Evolutionary conservation across 352 stramenopile species (phyloP).

Genomic region (Pilasporangium apinafurcum): DNA sequence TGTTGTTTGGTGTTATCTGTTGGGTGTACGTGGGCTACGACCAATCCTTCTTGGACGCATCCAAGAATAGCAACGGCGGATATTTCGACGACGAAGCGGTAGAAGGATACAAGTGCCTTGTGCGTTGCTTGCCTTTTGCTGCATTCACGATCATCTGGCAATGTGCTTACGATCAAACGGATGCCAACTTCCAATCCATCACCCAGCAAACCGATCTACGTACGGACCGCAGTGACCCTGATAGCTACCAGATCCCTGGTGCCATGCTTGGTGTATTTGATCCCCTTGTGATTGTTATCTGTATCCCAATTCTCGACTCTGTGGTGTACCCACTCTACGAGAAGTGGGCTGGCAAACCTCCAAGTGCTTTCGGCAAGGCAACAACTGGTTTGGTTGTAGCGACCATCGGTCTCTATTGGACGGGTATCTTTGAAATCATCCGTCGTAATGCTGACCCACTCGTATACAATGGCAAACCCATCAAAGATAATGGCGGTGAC

Average conservation of each 20-base stretch:
- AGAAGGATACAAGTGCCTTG: conserved; percentile 37
- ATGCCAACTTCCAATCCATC: conserved; percentile 66
- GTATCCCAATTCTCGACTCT: conserved; percentile 29
- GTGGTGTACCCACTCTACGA: conserved; percentile 30
- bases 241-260: conserved; percentile 45
- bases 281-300: conserved; percentile 33
- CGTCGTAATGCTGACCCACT: conserved; percentile 38
- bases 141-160: conserved; percentile 59
- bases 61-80: conserved; percentile 24
- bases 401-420: conserved; percentile 28
- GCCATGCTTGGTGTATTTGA: conserved; percentile 47
- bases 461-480: conserved; percentile 15
- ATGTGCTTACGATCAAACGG: conserved; percentile 53
- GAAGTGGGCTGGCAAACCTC: conserved; percentile 15
- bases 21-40: conserved; percentile 33
- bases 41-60: conserved; percentile 28
- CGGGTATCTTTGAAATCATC: conserved; percentile 42
- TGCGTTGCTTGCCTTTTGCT: conserved; percentile 42
- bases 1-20: conserved; percentile 17
- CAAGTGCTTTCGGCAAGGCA: conserved; percentile 29
- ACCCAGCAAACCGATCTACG: conserved; percentile 63
- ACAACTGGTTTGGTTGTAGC: conserved; percentile 15
- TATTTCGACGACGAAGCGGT: conserved; percentile 32
- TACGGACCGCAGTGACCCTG: conserved; percentile 22
- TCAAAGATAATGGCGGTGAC: conserved; percentile 28